Percentiles rank a stretch among this genome's conserved stretches.
Conservation (phyloP, 2,329 filamentous ascomycete species). For the Chaetomium sp. region DNA sequence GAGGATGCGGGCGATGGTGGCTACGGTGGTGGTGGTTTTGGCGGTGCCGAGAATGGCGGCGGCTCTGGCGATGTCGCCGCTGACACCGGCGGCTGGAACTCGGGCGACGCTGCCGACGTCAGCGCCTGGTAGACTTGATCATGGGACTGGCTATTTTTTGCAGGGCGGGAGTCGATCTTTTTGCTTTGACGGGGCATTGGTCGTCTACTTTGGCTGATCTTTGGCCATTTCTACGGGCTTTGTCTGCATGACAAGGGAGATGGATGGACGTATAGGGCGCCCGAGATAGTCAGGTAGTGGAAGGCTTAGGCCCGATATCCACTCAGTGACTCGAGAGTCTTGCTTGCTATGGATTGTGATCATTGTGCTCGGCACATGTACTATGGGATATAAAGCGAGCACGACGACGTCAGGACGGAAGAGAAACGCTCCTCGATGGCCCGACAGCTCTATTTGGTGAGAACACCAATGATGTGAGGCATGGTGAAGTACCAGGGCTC, state of each 20-base stretch:
- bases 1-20: slow-evolving; percentile 31
- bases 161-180: slow-evolving; percentile 13
- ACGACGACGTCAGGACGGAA: neutral
- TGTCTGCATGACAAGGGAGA: slow-evolving; percentile 1
- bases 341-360: neutral
- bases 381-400: neutral
- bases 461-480: slow-evolving; percentile 55
- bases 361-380: neutral
- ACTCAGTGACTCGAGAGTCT: slow-evolving; percentile 9
- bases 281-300: slow-evolving; percentile 12
- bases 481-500: slow-evolving; percentile 49
- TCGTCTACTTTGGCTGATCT: slow-evolving; percentile 18
- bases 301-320: neutral
- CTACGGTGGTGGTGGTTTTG: slow-evolving; percentile 18
- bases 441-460: slow-evolving; percentile 50
- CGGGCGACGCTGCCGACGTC: neutral
- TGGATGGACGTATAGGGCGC: slow-evolving; percentile 2
- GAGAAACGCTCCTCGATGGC: neutral
- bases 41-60: slow-evolving; percentile 21
- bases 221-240: slow-evolving; percentile 18
- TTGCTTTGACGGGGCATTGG: slow-evolving; percentile 1
- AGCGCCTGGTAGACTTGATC: slow-evolving; percentile 22
- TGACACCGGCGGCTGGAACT: slow-evolving; percentile 8
- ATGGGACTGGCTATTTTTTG: slow-evolving; percentile 9
- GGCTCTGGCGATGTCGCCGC: slow-evolving; percentile 21